phyloP scores from a whole-genome alignment of 345 rosid species.

The Limnanthes douglasii region DNA sequence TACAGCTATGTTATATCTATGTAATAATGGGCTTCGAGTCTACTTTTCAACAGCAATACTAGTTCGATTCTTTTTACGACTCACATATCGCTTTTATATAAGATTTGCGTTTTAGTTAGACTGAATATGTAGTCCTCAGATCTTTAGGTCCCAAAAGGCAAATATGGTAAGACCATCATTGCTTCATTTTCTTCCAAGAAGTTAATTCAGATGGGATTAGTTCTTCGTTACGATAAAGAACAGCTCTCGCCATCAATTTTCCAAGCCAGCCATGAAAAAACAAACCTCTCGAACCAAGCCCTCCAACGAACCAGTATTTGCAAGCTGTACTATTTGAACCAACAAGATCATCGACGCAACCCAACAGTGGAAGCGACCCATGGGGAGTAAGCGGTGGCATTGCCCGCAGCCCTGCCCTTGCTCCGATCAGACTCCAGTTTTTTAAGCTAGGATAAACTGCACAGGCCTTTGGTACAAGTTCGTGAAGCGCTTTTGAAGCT shows the following conservation, averaged over 20 bases:
- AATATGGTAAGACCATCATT: no score
- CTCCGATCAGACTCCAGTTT: conserved; percentile 47
- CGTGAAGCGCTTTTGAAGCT: conserved; percentile 50
- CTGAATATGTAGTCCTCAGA: no score
- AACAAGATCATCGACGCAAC: conserved; percentile 41
- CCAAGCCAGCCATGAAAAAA: conserved; percentile 81
- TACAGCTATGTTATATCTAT: no score
- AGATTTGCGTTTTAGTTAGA: no score
- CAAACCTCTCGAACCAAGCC: conserved; percentile 84
- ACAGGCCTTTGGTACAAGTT: conserved; percentile 71
- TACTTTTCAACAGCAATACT: no score
- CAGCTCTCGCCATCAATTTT: conserved; percentile 55
- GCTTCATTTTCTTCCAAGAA: conserved; percentile 41
- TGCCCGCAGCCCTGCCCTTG: conserved; percentile 84
- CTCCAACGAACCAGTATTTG: conserved; percentile 68
- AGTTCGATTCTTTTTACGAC: no score
- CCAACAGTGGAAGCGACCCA: conserved; percentile 79
- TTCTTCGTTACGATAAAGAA: conserved; percentile 39
- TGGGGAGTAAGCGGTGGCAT: conserved; percentile 69
- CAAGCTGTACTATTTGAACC: conserved; percentile 15
- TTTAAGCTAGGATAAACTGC: conserved; percentile 46
- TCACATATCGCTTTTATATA: no score
- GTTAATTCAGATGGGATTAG: conserved; percentile 48
- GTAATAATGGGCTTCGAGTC: no score
- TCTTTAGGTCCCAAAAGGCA: no score